phyloP scores from a whole-genome alignment of 73 alveolate genomes.

The Tetrahymena borealis region DNA sequence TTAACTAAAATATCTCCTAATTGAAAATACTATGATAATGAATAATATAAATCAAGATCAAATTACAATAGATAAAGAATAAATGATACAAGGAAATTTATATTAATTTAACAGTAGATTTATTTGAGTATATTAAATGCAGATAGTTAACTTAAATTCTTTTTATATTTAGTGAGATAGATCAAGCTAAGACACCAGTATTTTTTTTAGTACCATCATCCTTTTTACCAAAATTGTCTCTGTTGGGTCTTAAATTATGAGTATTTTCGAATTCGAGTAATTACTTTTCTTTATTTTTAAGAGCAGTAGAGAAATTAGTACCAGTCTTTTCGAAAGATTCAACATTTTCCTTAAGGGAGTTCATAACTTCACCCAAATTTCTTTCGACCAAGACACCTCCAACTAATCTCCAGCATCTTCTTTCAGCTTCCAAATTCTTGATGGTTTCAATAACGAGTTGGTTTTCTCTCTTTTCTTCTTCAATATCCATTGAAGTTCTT shows the following conservation, averaged over 20 bases:
- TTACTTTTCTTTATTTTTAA: conserved; percentile 28
- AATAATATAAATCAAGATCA: too few relatives aligned
- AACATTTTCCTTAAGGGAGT: conserved; percentile 51
- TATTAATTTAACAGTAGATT: neutral
- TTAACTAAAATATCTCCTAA: too few relatives aligned
- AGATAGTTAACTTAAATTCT: too few relatives aligned
- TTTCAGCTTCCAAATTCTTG: conserved; percentile 52
- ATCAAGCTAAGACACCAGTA: conserved; percentile 3
- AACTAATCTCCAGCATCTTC: conserved; percentile 80
- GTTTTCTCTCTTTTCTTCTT: conserved; percentile 51
- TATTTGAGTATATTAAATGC: neutral
- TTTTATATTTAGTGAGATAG: too few relatives aligned
- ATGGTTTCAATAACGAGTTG: conserved; percentile 67
- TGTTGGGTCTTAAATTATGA: conserved; percentile 34
- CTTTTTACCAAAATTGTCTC: neutral
- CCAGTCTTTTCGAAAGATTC: conserved; percentile 42
- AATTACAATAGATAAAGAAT: too few relatives aligned
- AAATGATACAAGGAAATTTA: neutral
- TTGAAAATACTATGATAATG: too few relatives aligned
- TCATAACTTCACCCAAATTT: conserved; percentile 52
- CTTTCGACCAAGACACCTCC: conserved; percentile 80
- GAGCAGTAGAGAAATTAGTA: conserved; percentile 23
- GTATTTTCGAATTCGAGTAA: conserved; percentile 18
- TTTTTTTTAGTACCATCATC: neutral
- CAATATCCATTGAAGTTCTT: conserved; percentile 37